Percentiles rank a stretch among this genome's conserved stretches.
Evolutionary conservation across 352 stramenopile species (phyloP).

Genomic region (Phytophthora agathidicida): DNA sequence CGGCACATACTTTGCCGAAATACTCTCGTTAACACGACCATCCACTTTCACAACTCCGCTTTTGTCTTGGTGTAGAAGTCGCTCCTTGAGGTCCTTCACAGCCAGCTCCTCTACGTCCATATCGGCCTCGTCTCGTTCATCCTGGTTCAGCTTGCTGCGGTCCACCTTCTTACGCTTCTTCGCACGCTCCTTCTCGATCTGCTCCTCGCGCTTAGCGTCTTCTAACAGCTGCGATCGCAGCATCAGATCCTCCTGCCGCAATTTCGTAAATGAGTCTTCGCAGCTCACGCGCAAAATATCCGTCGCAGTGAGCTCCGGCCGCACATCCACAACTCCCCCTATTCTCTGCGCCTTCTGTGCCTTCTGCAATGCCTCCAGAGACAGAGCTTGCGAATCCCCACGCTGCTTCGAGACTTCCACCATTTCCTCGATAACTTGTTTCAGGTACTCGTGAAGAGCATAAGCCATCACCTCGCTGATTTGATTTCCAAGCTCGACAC

Average conservation of each 20-base stretch:
- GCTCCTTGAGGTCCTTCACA: slow-evolving; percentile 84
- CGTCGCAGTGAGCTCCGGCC: slow-evolving; percentile 63
- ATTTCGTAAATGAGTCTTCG: slow-evolving; percentile 74
- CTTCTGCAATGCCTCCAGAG: slow-evolving; percentile 57
- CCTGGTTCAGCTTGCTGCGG: slow-evolving; percentile 72
- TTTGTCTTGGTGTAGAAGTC: slow-evolving; percentile 79
- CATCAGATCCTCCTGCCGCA: slow-evolving; percentile 69
- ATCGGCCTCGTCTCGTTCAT: slow-evolving; percentile 85
- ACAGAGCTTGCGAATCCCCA: slow-evolving; percentile 53
- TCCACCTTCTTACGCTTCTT: slow-evolving; percentile 91
- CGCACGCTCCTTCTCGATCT: slow-evolving; percentile 74
- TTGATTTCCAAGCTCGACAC: slow-evolving; percentile 58
- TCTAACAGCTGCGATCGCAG: slow-evolving; percentile 70
- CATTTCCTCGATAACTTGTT: slow-evolving; percentile 89
- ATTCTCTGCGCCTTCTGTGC: slow-evolving; percentile 47
- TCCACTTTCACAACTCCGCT: slow-evolving; percentile 71
- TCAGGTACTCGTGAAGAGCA: slow-evolving; percentile 85
- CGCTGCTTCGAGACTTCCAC: slow-evolving; percentile 82
- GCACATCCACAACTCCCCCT: slow-evolving; percentile 16
- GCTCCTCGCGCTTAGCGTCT: slow-evolving; percentile 79
- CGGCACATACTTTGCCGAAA: slow-evolving; percentile 51
- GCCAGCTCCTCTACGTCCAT: slow-evolving; percentile 88
- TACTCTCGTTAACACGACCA: slow-evolving; percentile 85
- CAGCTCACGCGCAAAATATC: slow-evolving; percentile 88
- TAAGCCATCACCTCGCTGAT: slow-evolving; percentile 85